These are phyloP conservation scores for Poronia punctata DNA, from an alignment of 495 filamentous ascomycete genomes.

Conservation along the genomic window DNA sequence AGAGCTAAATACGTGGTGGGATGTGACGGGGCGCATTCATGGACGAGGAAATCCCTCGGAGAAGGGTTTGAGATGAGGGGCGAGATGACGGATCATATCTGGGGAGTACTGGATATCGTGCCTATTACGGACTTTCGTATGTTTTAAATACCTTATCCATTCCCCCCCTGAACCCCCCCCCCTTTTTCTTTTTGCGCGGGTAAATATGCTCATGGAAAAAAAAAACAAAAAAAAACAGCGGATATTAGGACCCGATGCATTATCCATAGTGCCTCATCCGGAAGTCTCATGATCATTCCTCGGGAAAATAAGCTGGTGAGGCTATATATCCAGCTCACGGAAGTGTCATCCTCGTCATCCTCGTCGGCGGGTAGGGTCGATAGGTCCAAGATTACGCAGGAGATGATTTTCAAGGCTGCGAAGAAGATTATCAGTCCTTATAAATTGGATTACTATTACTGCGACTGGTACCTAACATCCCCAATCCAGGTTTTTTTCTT, in stretches of 20 bases:
- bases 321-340: slow-evolving; percentile 61
- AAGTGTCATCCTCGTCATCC: slow-evolving; percentile 47
- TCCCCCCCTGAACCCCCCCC: no score
- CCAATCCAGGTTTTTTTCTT: neutral
- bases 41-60: slow-evolving; percentile 51
- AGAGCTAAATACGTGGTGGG: slow-evolving; percentile 61
- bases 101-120: slow-evolving; percentile 60
- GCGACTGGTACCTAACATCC: slow-evolving; percentile 43
- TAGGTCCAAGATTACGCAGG: slow-evolving; percentile 51
- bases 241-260: slow-evolving; percentile 63
- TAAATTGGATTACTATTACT: slow-evolving; percentile 51
- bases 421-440: slow-evolving; percentile 56
- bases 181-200: neutral
- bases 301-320: slow-evolving; percentile 59
- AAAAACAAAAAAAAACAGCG: slow-evolving; percentile 19
- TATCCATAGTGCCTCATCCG: slow-evolving; percentile 56
- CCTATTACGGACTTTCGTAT: slow-evolving; percentile 60
- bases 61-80: slow-evolving; percentile 46
- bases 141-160: slow-evolving; percentile 3
- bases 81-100: slow-evolving; percentile 57
- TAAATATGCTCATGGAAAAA: neutral
- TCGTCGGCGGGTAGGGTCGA: slow-evolving; percentile 32
- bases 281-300: slow-evolving; percentile 63
- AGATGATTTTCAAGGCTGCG: slow-evolving; percentile 52
- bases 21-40: slow-evolving; percentile 60